Evolutionary conservation across 164 flowering plant species (phyloP).

Genomic region (grape (Vitis vinifera)): ASM3070453v1 NC_081816.1:1669001-1669500

Average conservation of each 20-base stretch:
- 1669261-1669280: constrained; percentile 22
- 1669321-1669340: too few relatives aligned
- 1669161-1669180: constrained; percentile 45
- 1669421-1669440: too few relatives aligned
- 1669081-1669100: not conserved
- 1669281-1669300: constrained; percentile 22
- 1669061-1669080: constrained; percentile 46
- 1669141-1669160: not conserved
- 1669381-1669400: too few relatives aligned
- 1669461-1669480: too few relatives aligned
- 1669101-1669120: too few relatives aligned
- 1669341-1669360: too few relatives aligned
- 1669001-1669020: constrained; percentile 39
- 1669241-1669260: constrained; percentile 19
- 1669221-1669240: constrained; percentile 23
- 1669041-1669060: constrained; percentile 47
- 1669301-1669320: too few relatives aligned
- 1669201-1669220: constrained; percentile 24
- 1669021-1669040: constrained; percentile 41
- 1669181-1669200: constrained; percentile 43
- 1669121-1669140: not conserved
- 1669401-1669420: too few relatives aligned
- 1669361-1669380: too few relatives aligned
- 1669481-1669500: too few relatives aligned
- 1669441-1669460: too few relatives aligned